Evolutionary conservation across 176 grass and related monocot genomes (phyloP).

Genomic region (Avena insularis): DNA sequence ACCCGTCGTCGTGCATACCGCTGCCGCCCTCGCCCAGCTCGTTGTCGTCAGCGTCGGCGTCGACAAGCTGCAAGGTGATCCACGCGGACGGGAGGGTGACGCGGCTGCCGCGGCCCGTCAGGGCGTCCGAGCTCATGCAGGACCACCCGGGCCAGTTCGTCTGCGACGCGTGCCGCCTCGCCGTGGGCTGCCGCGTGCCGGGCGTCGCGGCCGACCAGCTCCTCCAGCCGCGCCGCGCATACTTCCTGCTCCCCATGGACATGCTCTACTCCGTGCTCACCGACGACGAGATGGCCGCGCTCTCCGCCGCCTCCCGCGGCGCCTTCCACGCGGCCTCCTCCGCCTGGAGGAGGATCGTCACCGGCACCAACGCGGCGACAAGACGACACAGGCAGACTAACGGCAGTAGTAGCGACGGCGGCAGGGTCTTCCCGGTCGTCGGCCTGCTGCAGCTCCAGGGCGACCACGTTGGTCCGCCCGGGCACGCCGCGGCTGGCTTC

Average conservation of each 20-base stretch:
- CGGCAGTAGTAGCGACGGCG: neutral
- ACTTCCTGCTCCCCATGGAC: constrained; percentile 94
- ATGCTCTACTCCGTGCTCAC: constrained; percentile 99
- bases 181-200: constrained; percentile 70
- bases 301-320: constrained; percentile 46
- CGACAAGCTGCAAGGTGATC: constrained; percentile 62
- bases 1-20: constrained; percentile 55
- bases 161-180: constrained; percentile 61
- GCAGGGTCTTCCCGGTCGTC: constrained; percentile 62
- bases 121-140: constrained; percentile 64
- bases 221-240: constrained; percentile 62
- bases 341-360: constrained; percentile 53
- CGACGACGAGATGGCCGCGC: constrained; percentile 78
- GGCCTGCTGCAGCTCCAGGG: constrained; percentile 58
- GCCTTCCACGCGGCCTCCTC: constrained; percentile 41
- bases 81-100: constrained; percentile 57
- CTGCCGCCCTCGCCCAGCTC: neutral
- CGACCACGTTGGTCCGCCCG: neutral
- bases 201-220: constrained; percentile 61
- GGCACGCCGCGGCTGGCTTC: neutral
- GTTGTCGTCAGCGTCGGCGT: neutral
- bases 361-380: neutral
- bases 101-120: constrained; percentile 45
- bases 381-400: neutral
- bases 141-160: constrained; percentile 84